Evolutionary conservation across 1,284 basidiomycete species (phyloP).

Genomic region (Peniophora sp.): DNA sequence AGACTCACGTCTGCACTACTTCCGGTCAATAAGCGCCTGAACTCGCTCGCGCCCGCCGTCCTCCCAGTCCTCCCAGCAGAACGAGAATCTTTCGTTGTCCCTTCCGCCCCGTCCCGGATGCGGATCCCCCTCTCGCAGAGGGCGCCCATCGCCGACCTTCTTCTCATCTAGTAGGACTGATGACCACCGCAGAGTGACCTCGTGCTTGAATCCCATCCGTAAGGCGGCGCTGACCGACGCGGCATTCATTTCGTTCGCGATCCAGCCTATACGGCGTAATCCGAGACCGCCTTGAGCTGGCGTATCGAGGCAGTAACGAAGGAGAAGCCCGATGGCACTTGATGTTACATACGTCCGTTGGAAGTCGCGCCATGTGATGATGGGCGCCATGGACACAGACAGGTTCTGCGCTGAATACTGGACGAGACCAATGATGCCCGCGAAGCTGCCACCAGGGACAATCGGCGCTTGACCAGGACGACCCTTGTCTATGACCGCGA

Average conservation of each 20-base stretch:
- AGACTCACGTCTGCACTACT: neutral
- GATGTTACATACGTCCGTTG: slow-evolving; percentile 58
- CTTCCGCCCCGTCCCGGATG: neutral
- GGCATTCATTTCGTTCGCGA: slow-evolving; percentile 41
- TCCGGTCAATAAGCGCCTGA: neutral
- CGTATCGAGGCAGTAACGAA: slow-evolving; percentile 48
- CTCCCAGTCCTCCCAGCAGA: slow-evolving; percentile 7
- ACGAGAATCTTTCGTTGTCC: slow-evolving; percentile 1
- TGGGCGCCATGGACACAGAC: slow-evolving; percentile 39
- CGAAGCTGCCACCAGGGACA: neutral
- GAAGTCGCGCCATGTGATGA: slow-evolving; percentile 47
- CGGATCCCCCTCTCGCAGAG: neutral
- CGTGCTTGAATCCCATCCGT: slow-evolving; percentile 53
- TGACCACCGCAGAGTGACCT: slow-evolving; percentile 46
- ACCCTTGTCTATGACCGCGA: neutral
- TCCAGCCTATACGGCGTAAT: slow-evolving; percentile 58
- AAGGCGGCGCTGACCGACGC: slow-evolving; percentile 44
- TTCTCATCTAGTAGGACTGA: neutral
- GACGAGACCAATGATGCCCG: neutral
- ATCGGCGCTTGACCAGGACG: neutral
- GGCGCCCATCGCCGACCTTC: neutral
- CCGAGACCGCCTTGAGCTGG: slow-evolving; percentile 40
- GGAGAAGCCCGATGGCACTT: slow-evolving; percentile 52
- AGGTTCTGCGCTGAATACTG: slow-evolving; percentile 28
- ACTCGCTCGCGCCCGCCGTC: slow-evolving; percentile 1